Evolutionary conservation across 2,329 filamentous ascomycete species (phyloP), one percentile per base, ranked within the genome.

Genomic region (Pleomassaria siparia): DNA sequence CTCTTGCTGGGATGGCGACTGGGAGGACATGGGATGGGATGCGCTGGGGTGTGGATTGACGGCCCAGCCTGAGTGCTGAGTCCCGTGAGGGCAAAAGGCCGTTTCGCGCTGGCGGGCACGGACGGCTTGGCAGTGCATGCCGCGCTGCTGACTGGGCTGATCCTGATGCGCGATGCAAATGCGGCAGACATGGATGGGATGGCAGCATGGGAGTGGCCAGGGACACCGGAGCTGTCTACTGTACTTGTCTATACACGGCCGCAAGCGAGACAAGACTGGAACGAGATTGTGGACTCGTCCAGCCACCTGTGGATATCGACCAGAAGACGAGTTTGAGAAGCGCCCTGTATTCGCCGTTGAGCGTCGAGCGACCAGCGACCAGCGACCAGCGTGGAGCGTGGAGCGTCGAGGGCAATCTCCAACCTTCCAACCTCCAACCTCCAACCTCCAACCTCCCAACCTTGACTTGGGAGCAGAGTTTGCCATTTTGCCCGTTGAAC

Each of bases 81-180:
- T 57, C 57, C 57, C 57, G 57, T 58, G 48, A 51, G 53, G 43
- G 12, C 36, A 39, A n/a, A n/a, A 25, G 39, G 13, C 56, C 56
- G 59, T 60, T 56, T 58, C 55, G 55, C 49, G 50, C 48, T 48
- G 42, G 44, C 11, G 16, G 42, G 63, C 62, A 65, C 63, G 56
- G 62, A 62, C 62, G 24, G 35, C 7, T 10, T 15, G 46, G 22
- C 43, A 37, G 46, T n/a, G n/a, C n/a, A n/a, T n/a, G n/a, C n/a
- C n/a, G n/a, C 26, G 41, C 49, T 55, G 66, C 63, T 66, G 63
- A 67, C 63, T 68, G 64, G 63, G 60, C 63, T 66, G 63, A 61
- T 63, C 59, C 63, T 66, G 63, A 61, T 63, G 48, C 50, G 44
- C 56, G 51, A 49, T 49, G 57, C 52, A 26, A 20, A 43, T 62